Evolutionary conservation across 768 basidiomycete genomes (phyloP).

Genomic region (Tulasnella sp.): DNA sequence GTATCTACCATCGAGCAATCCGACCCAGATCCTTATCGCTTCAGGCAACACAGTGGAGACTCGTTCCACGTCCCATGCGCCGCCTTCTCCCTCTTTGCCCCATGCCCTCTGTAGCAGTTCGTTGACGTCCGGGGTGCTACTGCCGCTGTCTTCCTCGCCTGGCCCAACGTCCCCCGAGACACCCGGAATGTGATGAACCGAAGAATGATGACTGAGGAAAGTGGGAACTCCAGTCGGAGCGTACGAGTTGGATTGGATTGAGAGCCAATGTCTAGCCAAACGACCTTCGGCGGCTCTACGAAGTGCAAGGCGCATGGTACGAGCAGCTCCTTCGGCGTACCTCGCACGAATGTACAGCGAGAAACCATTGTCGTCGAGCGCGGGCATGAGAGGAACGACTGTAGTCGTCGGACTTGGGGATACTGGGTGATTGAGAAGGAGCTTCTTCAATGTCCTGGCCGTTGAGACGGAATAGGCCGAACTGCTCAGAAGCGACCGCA

Average conservation of each 20-base stretch:
- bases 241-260: not conserved
- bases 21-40: slow-evolving; percentile 4
- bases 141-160: not conserved
- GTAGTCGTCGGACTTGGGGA: not conserved
- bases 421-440: not conserved
- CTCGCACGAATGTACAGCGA: not conserved
- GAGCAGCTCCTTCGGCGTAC: slow-evolving; percentile 8
- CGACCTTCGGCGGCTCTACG: slow-evolving; percentile 10
- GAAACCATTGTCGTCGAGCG: not conserved
- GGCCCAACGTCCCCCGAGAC: not conserved
- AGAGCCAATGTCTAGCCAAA: slow-evolving; percentile 5
- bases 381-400: not conserved
- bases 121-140: not conserved
- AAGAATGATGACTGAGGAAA: not conserved
- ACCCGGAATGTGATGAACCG: not conserved
- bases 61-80: slow-evolving; percentile 7
- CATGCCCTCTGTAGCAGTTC: slow-evolving; percentile 10
- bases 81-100: slow-evolving; percentile 13
- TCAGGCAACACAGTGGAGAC: not conserved
- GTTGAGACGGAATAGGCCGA: slow-evolving; percentile 5
- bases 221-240: slow-evolving; percentile 11
- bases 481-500: not conserved
- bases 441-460: slow-evolving; percentile 3
- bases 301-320: slow-evolving; percentile 11
- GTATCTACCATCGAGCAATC: not conserved